Evolutionary conservation across 1,139 yeast species (phyloP).

Genomic region (Entelexis sorbosivorans): DNA sequence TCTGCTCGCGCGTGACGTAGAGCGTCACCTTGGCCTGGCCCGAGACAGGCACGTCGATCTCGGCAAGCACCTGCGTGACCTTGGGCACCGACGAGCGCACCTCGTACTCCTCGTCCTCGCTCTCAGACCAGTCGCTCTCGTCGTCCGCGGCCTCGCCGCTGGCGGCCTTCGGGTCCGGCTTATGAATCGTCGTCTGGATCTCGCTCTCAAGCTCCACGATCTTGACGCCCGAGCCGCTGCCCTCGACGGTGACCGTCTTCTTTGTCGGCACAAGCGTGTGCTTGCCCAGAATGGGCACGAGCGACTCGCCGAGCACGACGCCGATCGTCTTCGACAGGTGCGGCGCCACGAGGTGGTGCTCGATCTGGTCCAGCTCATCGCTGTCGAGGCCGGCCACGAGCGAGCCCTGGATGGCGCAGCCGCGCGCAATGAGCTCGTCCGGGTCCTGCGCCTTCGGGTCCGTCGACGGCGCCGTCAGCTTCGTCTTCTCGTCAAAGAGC

Average conservation of each 20-base stretch:
- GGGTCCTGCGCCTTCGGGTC: constrained; percentile 77
- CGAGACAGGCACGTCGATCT: constrained; percentile 61
- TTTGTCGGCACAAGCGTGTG: constrained; percentile 92
- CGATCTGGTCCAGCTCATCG: constrained; percentile 74
- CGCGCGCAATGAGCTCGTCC: constrained; percentile 80
- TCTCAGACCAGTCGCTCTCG: constrained; percentile 44
- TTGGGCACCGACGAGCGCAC: constrained; percentile 60
- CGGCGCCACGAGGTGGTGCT: constrained; percentile 82
- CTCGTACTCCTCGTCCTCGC: constrained; percentile 69
- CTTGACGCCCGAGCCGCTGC: constrained; percentile 54
- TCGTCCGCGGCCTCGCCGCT: constrained; percentile 39
- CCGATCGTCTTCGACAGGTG: constrained; percentile 82
- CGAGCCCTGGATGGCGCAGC: constrained; percentile 96
- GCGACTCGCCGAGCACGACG: constrained; percentile 49
- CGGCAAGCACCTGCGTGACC: constrained; percentile 68
- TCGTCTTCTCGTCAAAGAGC: constrained; percentile 58
- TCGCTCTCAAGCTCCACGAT: constrained; percentile 78
- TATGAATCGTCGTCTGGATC: constrained; percentile 62
- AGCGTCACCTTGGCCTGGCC: constrained; percentile 64
- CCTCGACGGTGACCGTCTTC: constrained; percentile 52
- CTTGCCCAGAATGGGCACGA: constrained; percentile 61
- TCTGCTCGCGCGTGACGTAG: constrained; percentile 76
- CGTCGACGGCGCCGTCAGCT: constrained; percentile 65
- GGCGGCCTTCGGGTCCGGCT: constrained; percentile 47
- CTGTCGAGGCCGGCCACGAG: constrained; percentile 73